These are phyloP conservation scores for Beauveria sp. DNA, from an alignment of 2,329 filamentous ascomycete genomes.

Conservation along the genomic window DNA sequence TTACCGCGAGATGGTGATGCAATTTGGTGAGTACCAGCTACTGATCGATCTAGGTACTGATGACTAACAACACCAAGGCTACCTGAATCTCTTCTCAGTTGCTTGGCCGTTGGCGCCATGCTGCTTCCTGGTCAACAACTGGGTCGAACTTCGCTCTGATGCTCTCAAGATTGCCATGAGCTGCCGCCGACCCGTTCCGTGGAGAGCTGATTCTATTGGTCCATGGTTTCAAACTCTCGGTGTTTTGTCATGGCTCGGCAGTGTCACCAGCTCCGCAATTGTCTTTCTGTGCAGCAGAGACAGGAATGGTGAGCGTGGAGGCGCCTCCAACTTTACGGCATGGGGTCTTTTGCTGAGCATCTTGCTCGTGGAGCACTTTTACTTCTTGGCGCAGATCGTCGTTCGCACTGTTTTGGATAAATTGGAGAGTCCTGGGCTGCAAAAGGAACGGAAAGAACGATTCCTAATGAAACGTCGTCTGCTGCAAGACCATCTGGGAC, in stretches of 20 bases:
- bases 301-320: constrained; percentile 55
- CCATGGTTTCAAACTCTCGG: constrained; percentile 81
- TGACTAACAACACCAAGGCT: constrained; percentile 45
- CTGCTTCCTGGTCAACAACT: constrained; percentile 90
- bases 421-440: constrained; percentile 76
- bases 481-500: constrained; percentile 63
- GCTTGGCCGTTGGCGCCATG: constrained; percentile 90
- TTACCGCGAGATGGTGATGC: constrained; percentile 87
- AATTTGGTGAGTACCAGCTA: constrained; percentile 46
- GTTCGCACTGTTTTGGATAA: constrained; percentile 69
- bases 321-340: constrained; percentile 61
- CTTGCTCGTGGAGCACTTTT: constrained; percentile 81
- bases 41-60: background rate
- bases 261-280: constrained; percentile 76
- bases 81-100: constrained; percentile 83
- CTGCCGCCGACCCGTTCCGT: constrained; percentile 82
- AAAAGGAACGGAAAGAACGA: constrained; percentile 75
- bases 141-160: constrained; percentile 88
- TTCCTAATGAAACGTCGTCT: constrained; percentile 74
- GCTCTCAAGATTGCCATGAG: constrained; percentile 89
- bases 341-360: constrained; percentile 79
- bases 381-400: constrained; percentile 66
- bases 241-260: constrained; percentile 91
- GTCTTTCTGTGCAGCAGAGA: constrained; percentile 80
- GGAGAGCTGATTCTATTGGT: constrained; percentile 86